phyloP scores from a whole-genome alignment of 208 protist species.

The Leishmania tarentolae region DNA sequence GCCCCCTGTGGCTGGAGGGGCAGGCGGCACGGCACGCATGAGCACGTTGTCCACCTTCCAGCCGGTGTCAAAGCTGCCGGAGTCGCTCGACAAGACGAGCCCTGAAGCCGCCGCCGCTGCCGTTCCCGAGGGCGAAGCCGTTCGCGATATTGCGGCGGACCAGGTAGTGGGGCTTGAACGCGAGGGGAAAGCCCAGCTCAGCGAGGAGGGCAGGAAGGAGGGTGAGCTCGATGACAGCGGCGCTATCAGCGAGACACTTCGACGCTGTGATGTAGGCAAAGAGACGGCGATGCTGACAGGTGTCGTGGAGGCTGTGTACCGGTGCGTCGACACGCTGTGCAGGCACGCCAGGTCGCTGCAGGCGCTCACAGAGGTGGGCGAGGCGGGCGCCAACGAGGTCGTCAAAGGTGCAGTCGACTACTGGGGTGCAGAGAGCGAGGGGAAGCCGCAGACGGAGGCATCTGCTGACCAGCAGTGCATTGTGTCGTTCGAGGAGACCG shows the following conservation, averaged over 20 bases:
- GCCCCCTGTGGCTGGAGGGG: background rate
- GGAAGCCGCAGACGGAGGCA: background rate
- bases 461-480: background rate
- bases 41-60: background rate
- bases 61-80: background rate
- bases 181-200: background rate
- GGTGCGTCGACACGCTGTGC: conserved; percentile 15
- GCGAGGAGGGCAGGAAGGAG: background rate
- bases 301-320: conserved; percentile 15
- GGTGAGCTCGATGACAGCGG: conserved; percentile 3
- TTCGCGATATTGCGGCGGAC: background rate
- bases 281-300: conserved; percentile 20
- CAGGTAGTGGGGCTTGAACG: background rate
- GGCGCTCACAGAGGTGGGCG: background rate
- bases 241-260: conserved; percentile 5
- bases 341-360: conserved; percentile 5
- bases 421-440: background rate
- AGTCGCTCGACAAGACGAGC: no score
- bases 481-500: background rate
- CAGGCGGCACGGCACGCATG: background rate
- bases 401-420: background rate
- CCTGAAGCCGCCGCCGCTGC: background rate
- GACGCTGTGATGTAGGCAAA: conserved; percentile 20
- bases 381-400: background rate
- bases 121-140: background rate